A percentile compares a stretch with the other conserved stretches of the same genome.
Evolutionary conservation across 1,284 basidiomycete genomes (phyloP).

Genomic region (Ceratobasidium sp.): DNA sequence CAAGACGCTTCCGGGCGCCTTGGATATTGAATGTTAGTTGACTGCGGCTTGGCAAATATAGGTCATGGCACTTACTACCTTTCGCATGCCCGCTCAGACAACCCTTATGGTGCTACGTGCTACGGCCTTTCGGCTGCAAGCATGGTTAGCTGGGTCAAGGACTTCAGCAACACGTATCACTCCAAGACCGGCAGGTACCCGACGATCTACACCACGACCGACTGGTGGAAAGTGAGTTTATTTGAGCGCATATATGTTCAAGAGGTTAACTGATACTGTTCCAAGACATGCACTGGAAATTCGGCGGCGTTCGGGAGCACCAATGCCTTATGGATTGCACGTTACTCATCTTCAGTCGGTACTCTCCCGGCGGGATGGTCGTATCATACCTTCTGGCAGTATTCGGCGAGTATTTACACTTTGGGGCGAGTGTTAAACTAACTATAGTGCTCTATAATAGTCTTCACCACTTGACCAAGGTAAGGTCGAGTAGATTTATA

Average conservation of each 20-base stretch:
- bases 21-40: slow-evolving; percentile 65
- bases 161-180: slow-evolving; percentile 70
- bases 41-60: not conserved
- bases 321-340: slow-evolving; percentile 68
- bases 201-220: slow-evolving; percentile 68
- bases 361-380: slow-evolving; percentile 64
- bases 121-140: slow-evolving; percentile 61
- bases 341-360: slow-evolving; percentile 59
- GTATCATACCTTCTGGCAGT: slow-evolving; percentile 69
- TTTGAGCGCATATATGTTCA: not conserved
- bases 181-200: slow-evolving; percentile 53
- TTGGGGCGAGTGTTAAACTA: slow-evolving; percentile 48
- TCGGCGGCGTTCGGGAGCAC: slow-evolving; percentile 57
- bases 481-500: slow-evolving; percentile 46
- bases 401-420: slow-evolving; percentile 61
- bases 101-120: slow-evolving; percentile 51
- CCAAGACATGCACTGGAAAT: slow-evolving; percentile 63
- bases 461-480: slow-evolving; percentile 59
- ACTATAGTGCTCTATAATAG: not conserved
- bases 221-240: slow-evolving; percentile 62
- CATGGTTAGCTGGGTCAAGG: slow-evolving; percentile 69
- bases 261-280: not conserved
- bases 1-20: slow-evolving; percentile 68
- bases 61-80: too few relatives aligned
- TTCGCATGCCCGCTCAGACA: too few relatives aligned